Conservation (phyloP, 2,329 filamentous ascomycete genomes). For the Exophiala sp. region DNA sequence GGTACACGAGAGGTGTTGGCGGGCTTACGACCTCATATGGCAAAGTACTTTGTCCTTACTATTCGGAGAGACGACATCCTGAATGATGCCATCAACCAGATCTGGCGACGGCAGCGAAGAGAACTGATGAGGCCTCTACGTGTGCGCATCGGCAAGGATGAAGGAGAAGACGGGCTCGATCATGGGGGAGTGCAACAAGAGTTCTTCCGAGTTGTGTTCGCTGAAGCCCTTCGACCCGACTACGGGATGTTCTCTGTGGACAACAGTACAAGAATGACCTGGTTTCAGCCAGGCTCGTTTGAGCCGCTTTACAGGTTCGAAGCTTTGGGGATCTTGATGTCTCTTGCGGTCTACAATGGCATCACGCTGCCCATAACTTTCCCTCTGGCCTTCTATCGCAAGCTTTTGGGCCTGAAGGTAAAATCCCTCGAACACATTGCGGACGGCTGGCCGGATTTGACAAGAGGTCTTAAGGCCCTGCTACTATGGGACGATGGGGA, state of each 20-base stretch:
- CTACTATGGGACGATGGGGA: conserved; percentile 74
- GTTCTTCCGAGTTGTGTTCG: conserved; percentile 80
- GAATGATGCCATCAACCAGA: conserved; percentile 71
- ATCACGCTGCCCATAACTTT: conserved; percentile 86
- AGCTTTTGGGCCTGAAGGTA: conserved; percentile 64
- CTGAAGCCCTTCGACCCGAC: conserved; percentile 69
- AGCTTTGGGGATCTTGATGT: conserved; percentile 78
- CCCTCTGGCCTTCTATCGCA: conserved; percentile 74
- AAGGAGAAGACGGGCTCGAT: conserved; percentile 83
- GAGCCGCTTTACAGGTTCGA: conserved; percentile 88
- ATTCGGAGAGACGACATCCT: conserved; percentile 63
- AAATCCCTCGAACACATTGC: conserved; percentile 68
- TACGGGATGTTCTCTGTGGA: conserved; percentile 77
- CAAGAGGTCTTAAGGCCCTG: conserved; percentile 65
- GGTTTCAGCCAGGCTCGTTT: conserved; percentile 77
- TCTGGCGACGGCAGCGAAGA: conserved; percentile 78
- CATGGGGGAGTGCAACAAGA: conserved; percentile 95
- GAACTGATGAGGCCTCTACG: conserved; percentile 83
- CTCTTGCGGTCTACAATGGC: conserved; percentile 86
- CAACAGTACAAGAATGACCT: conserved; percentile 67
- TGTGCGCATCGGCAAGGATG: conserved; percentile 74
- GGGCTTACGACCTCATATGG: conserved; percentile 59
- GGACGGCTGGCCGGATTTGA: conserved; percentile 81
- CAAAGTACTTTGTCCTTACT: conserved; percentile 64
- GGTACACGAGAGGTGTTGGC: conserved; percentile 59